Base-by-base conservation (phyloP, 495 filamentous ascomycete genomes). In the Lichenothelia convexa region DNA sequence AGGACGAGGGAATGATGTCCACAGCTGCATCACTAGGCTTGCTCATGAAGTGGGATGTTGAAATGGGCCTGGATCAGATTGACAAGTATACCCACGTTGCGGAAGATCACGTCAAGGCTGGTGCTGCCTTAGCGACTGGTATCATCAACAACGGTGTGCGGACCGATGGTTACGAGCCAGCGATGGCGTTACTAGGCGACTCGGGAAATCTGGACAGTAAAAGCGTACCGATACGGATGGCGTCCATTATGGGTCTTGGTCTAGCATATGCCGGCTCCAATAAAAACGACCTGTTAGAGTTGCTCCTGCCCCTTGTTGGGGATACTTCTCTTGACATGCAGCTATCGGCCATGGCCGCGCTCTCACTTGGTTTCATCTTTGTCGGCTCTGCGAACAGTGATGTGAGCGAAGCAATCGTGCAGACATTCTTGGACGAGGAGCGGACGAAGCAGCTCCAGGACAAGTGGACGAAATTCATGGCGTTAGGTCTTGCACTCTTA, bases 401-500 rank as follows among this genome's bases (percentile, higher is more conserved):
- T 44, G 80, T 93, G 34, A 84, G 74, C 40, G 78, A 86, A 57
- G 78, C 83, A 5, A 85, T 95, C 34, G 70, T 94, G 35, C 78
- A 75, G 27, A 92, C 91, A 2, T 64, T 99, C 30, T 70, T 95
- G 55, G 87, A 94, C 40, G 83, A 91, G 38, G 85, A 93, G 18
- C 72, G 86, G 16, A 72, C 74, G 49, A 70, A 72, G 45, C 81
- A 89, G 48, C 68, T 95, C 23, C 93, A 89, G 46, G 80, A 93
- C 54, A 99, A 95, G 58, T 99, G 89, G 89, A 83, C 83, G 17
- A 72, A 87, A 2, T 99, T 99, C 59, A 78, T 95, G 67, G 81
- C 81, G 11, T 73, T 99, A 43, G 89, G 91, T 40, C 65, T 99
- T 37, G 89, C 91, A 2, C 71, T 99, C 13, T 63, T 99, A 19